These are phyloP conservation scores for Usnea hakonensis DNA, from an alignment of 495 filamentous ascomycete species.

Conservation along the genomic window DNA sequence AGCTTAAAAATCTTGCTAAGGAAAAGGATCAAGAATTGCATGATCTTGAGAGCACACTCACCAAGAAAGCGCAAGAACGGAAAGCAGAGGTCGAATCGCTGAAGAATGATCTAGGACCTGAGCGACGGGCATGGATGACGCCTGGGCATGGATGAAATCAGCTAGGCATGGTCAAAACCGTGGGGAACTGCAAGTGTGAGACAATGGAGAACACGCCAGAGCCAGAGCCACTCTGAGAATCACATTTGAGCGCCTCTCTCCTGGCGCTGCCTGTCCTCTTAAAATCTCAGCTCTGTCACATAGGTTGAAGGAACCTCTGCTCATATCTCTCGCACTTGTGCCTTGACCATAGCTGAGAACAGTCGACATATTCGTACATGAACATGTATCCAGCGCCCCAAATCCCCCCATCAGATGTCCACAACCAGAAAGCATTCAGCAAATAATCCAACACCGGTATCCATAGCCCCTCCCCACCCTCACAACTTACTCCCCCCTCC, in stretches of 20 bases:
- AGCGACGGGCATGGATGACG: neutral
- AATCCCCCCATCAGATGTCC: neutral
- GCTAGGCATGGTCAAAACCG: neutral
- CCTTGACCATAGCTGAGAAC: neutral
- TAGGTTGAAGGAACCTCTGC: too few species aligned
- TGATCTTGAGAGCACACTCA: neutral
- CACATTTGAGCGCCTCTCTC: neutral
- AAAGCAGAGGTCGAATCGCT: neutral
- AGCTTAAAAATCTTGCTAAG: neutral
- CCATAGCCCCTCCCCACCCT: neutral
- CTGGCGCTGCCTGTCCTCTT: too few species aligned
- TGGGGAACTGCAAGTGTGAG: neutral
- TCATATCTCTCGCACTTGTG: neutral
- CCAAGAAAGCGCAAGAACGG: neutral
- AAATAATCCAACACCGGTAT: neutral
- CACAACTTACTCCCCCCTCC: neutral
- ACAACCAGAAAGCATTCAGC: too few species aligned
- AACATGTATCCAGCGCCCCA: neutral
- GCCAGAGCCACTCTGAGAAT: neutral
- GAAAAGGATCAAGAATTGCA: slow-evolving; percentile 1
- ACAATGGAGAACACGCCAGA: neutral
- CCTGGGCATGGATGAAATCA: neutral
- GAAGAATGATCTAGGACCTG: neutral
- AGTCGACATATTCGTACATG: neutral
- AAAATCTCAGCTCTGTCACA: too few species aligned